These are phyloP conservation scores for Arabidopsis arenosa DNA, from an alignment of 345 rosid species.

Conservation along the genomic window DNA sequence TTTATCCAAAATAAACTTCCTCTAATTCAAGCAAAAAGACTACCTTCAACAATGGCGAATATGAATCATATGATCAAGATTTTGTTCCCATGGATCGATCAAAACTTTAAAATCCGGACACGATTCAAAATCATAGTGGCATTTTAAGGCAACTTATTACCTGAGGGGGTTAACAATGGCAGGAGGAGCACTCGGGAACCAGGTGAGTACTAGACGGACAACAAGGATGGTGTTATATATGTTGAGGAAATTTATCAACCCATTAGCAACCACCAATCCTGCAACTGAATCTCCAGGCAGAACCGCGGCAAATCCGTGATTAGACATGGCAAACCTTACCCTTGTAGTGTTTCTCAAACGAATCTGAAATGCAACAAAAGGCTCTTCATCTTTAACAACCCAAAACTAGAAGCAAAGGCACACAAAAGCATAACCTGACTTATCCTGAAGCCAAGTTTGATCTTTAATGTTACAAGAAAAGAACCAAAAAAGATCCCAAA, in stretches of 20 bases:
- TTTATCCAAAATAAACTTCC: not conserved
- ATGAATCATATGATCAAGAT: not conserved
- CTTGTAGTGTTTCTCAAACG: constrained; percentile 50
- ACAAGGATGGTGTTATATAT: constrained; percentile 83
- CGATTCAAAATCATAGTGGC: not conserved
- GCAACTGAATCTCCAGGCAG: constrained; percentile 92
- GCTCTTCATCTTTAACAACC: constrained; percentile 6
- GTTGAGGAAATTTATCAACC: constrained; percentile 75
- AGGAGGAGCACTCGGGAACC: constrained; percentile 97
- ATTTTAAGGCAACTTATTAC: constrained; percentile 38
- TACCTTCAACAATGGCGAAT: not conserved
- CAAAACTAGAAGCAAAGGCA: not conserved
- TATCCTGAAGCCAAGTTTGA: constrained; percentile 9
- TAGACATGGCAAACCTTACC: constrained; percentile 46
- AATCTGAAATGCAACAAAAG: constrained; percentile 46
- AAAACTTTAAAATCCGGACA: not conserved
- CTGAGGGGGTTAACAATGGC: constrained; percentile 95
- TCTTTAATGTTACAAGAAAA: not conserved
- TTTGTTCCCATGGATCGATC: not conserved
- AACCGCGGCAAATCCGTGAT: constrained; percentile 80
- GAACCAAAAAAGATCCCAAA: constrained; percentile 17
- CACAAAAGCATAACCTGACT: not conserved
- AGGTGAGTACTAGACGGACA: constrained; percentile 85
- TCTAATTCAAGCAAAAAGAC: constrained; percentile 6
- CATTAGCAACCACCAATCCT: constrained; percentile 87